Evolutionary conservation across 2,329 filamentous ascomycete species (phyloP).

Genomic region (Cladosporium sp.): DNA sequence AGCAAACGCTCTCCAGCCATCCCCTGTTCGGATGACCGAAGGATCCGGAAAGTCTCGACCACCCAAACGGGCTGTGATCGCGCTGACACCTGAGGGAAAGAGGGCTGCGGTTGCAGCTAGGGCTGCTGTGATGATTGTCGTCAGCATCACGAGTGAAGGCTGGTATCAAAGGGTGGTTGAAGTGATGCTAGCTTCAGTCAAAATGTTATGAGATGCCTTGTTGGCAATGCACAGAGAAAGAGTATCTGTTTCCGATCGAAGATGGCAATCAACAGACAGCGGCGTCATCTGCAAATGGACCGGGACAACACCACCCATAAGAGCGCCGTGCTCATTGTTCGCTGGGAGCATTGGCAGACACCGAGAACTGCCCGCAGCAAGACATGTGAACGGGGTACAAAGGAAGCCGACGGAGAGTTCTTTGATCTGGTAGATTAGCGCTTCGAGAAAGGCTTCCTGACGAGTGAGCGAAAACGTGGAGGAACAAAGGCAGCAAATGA

Average conservation of each 20-base stretch:
- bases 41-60: constrained; percentile 49
- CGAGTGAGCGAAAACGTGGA: background rate
- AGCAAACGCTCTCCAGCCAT: constrained; percentile 51
- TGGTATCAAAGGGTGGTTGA: background rate
- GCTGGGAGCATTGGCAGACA: background rate
- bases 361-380: background rate
- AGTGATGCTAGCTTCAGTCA: background rate
- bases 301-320: background rate
- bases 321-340: constrained; percentile 3
- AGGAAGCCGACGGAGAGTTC: background rate
- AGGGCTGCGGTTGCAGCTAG: background rate
- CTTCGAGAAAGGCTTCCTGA: background rate
- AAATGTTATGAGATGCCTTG: background rate
- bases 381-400: constrained; percentile 9
- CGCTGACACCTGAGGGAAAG: background rate
- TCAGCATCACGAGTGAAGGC: background rate
- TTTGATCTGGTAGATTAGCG: constrained; percentile 2
- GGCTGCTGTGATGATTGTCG: background rate
- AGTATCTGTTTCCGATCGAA: background rate
- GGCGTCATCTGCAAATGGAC: background rate
- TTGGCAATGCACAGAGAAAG: background rate
- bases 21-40: constrained; percentile 43
- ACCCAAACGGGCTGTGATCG: constrained; percentile 6
- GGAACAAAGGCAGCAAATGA: background rate
- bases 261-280: background rate